A percentile compares a stretch with the other conserved stretches of the same genome.
Conservation (phyloP, 176 grass and related monocot species). For the Chloris gayana region DNA sequence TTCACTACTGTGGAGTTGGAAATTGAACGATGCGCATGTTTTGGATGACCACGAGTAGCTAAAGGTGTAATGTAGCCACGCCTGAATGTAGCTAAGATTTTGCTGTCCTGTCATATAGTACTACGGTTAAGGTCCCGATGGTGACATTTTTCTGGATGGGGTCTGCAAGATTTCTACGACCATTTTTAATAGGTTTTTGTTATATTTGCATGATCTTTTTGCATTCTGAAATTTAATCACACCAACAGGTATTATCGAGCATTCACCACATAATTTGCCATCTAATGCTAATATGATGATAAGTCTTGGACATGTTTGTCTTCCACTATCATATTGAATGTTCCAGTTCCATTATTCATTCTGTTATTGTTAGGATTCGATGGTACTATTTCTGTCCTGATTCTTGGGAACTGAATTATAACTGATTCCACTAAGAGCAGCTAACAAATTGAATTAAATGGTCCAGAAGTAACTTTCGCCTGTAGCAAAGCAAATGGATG, state of each 20-base stretch:
- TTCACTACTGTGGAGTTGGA: background rate
- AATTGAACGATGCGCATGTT: background rate
- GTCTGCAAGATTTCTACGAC: background rate
- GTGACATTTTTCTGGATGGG: background rate
- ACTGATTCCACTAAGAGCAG: background rate
- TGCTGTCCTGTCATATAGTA: background rate
- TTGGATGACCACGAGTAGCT: background rate
- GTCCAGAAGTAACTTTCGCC: background rate
- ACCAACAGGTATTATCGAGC: background rate
- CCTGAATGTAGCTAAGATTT: constrained; percentile 14
- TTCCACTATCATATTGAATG: background rate
- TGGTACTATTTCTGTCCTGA: background rate
- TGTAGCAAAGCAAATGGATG: background rate
- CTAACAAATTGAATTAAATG: background rate
- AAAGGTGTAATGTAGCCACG: background rate
- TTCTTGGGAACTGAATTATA: background rate
- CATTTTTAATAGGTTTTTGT: background rate
- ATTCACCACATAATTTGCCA: background rate
- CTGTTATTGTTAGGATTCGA: background rate
- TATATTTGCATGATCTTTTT: constrained; percentile 23
- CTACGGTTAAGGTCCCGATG: background rate
- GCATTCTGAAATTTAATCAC: constrained; percentile 1
- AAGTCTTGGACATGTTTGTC: constrained; percentile 3
- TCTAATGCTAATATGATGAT: background rate
- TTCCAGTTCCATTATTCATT: background rate